A percentile compares a stretch with the other conserved stretches of the same genome.
phyloP scores from a whole-genome alignment of 495 filamentous ascomycete genomes.

The Aspergillus ostianus region DNA sequence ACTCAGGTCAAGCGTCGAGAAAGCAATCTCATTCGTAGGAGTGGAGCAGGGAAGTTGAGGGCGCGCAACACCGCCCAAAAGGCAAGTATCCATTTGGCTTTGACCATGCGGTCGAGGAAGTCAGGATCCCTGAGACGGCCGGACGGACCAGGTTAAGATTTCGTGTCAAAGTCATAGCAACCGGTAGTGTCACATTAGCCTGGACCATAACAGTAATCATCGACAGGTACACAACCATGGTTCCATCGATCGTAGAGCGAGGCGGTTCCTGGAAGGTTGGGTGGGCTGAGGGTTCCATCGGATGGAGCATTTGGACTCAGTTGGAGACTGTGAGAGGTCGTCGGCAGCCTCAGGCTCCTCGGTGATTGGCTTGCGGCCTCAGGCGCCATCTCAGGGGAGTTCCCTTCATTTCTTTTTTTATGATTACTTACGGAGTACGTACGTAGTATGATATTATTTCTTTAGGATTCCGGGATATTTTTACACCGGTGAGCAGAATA shows the following conservation, averaged over 20 bases:
- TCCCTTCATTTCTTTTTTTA: background rate
- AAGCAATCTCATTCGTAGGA: slow-evolving; percentile 7
- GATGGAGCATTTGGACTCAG: background rate
- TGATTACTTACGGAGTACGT: too few relatives aligned
- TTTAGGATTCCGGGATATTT: too few relatives aligned
- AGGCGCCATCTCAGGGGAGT: too few relatives aligned
- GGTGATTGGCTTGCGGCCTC: too few relatives aligned
- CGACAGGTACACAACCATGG: slow-evolving; percentile 27
- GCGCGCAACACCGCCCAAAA: background rate
- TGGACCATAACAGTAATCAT: slow-evolving; percentile 25
- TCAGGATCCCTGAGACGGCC: background rate
- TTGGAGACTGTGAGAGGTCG: background rate
- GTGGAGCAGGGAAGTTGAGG: slow-evolving; percentile 9
- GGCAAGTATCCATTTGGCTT: too few relatives aligned
- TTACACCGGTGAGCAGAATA: too few relatives aligned
- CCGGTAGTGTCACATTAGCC: slow-evolving; percentile 7
- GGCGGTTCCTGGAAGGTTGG: background rate
- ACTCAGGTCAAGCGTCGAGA: background rate
- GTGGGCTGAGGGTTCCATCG: slow-evolving; percentile 4
- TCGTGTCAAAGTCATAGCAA: background rate
- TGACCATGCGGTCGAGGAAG: background rate
- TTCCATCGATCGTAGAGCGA: slow-evolving; percentile 10
- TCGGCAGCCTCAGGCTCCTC: too few relatives aligned
- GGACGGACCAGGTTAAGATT: slow-evolving; percentile 4
- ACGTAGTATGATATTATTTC: too few relatives aligned